phyloP scores from a whole-genome alignment of 306 rosid species.

The Vachellia pachyceras region DNA sequence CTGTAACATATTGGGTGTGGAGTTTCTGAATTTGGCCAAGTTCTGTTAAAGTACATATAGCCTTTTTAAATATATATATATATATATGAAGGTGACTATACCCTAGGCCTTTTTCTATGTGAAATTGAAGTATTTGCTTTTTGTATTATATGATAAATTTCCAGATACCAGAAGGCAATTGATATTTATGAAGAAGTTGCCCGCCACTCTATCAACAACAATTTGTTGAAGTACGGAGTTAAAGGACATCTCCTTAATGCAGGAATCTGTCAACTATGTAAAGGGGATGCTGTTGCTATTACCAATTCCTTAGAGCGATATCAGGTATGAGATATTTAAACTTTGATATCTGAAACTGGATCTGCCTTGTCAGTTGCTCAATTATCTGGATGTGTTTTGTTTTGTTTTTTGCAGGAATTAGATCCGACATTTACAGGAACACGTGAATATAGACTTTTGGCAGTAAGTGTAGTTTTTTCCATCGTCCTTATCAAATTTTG shows the following conservation, averaged over 20 bases:
- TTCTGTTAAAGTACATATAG: slow-evolving; percentile 8
- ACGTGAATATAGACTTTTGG: slow-evolving; percentile 83
- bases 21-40: neutral
- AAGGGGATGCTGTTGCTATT: slow-evolving; percentile 81
- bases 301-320: slow-evolving; percentile 84
- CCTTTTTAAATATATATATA: neutral
- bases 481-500: slow-evolving; percentile 5
- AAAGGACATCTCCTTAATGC: slow-evolving; percentile 98
- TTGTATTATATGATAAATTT: slow-evolving; percentile 33
- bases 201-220: slow-evolving; percentile 80
- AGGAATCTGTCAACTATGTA: slow-evolving; percentile 96
- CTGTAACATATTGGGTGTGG: neutral
- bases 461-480: slow-evolving; percentile 51
- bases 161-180: slow-evolving; percentile 81
- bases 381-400: slow-evolving; percentile 17
- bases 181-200: slow-evolving; percentile 90
- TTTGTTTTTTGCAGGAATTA: slow-evolving; percentile 68
- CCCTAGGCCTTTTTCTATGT: neutral
- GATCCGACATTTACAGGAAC: slow-evolving; percentile 96
- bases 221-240: slow-evolving; percentile 94
- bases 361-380: slow-evolving; percentile 36
- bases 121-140: slow-evolving; percentile 3
- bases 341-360: slow-evolving; percentile 32
- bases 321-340: slow-evolving; percentile 58
- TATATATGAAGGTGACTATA: slow-evolving; percentile 9